Base-by-base conservation (phyloP, 2,329 filamentous ascomycete genomes). In the Onygenales sp. region DNA sequence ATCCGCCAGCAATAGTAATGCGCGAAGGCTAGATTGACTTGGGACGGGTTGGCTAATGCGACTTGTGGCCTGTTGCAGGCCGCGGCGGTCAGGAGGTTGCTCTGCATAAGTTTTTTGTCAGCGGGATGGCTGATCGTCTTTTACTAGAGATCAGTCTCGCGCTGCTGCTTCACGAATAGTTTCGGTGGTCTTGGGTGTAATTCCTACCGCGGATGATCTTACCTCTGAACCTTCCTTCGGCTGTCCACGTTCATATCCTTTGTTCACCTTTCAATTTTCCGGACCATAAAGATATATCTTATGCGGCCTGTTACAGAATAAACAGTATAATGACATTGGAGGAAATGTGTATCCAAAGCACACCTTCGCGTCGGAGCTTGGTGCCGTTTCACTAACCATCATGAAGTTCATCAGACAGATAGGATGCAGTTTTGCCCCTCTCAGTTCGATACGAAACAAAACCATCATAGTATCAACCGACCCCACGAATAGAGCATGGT, bases 251-350 rank as follows among this genome's bases (percentile, higher is more conserved):
- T 49, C 34, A 31, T 39, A 39, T 40, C 32, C 46, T 27, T 34
- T 32, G 21, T 40, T 49, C 17, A 8, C 47, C 17, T n/a, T 27
- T 49, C 13, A 27, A 27, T 8, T 49, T 49, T 11, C 39, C 27
- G 14, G 37, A n/a, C 46, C 36, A 49, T 40, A 10, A 36, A 40
- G 6, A n/a, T 10, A 31, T 40, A 27, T 40, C 47, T 34, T n/a
- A 49, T 49, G 47, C 47, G 36, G 47, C 21, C 36, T 32, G 47
- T 49, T 34, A 40, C 36, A 49, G 36, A 49, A 49, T 49, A 9
- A 32, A 40, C 36, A 49, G 36, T 37, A 13, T 17, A 31, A 8
- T n/a, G 36, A 34, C 36, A 32, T 49, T 40, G 34, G 17, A 40
- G 36, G 36, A 40, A 40, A 17, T 11, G 45, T 48, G 39, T 14